phyloP scores from a whole-genome alignment of 805 yeast species.

The Barnettozyma salicaria region DNA sequence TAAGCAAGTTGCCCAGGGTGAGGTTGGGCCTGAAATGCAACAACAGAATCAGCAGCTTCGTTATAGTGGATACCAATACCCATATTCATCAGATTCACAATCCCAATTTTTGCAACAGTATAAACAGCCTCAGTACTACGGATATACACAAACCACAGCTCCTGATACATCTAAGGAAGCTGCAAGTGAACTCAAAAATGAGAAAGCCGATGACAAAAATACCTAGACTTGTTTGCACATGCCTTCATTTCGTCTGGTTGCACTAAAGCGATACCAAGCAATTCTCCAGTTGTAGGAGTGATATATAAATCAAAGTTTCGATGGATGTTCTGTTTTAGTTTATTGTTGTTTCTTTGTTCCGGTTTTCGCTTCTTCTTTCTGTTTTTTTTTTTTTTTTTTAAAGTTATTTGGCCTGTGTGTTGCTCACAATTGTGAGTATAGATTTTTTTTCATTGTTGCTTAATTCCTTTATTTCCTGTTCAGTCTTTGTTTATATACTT shows the following conservation, averaged over 20 bases:
- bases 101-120: constrained; percentile 8
- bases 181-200: too few species aligned
- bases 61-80: constrained; percentile 16
- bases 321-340: constrained; percentile 1
- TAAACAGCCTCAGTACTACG: constrained; percentile 9
- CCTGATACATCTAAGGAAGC: constrained; percentile 2
- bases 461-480: background rate
- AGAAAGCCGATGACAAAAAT: constrained; percentile 3
- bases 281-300: background rate
- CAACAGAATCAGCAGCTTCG: constrained; percentile 9
- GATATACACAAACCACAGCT: constrained; percentile 7
- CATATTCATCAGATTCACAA: background rate
- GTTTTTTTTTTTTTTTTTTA: background rate
- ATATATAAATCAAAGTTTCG: too few species aligned
- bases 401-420: too few species aligned
- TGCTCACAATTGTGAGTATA: too few species aligned
- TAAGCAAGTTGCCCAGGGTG: too few species aligned
- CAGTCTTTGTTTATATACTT: background rate
- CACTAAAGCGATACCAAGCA: too few species aligned
- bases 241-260: too few species aligned
- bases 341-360: background rate
- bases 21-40: constrained; percentile 3
- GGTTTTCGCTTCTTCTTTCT: constrained; percentile 1
- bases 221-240: background rate
- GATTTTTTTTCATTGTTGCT: background rate